These are phyloP conservation scores for Bipolaris victoriae DNA, from an alignment of 2,329 filamentous ascomycete species.

Conservation along the genomic window DNA sequence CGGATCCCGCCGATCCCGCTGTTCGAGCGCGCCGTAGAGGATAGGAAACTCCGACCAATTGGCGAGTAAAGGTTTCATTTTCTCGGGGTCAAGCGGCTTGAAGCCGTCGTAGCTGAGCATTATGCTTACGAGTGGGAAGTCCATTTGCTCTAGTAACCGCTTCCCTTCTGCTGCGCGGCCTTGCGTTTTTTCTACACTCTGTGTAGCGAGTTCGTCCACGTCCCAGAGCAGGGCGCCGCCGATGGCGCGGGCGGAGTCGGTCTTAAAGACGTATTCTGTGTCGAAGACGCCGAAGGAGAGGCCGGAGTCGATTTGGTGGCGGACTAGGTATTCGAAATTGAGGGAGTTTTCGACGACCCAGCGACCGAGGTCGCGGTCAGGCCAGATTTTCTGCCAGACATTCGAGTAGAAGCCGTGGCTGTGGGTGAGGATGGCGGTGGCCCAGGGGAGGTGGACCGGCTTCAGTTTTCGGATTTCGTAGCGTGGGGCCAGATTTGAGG, in stretches of 20 bases:
- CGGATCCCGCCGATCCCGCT: slow-evolving; percentile 31
- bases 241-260: slow-evolving; percentile 32
- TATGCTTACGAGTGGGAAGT: slow-evolving; percentile 50
- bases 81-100: slow-evolving; percentile 31
- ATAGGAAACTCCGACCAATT: slow-evolving; percentile 33
- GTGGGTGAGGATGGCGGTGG: slow-evolving; percentile 39
- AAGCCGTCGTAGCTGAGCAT: slow-evolving; percentile 45
- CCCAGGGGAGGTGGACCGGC: slow-evolving; percentile 38
- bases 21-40: slow-evolving; percentile 30
- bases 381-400: slow-evolving; percentile 38
- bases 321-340: slow-evolving; percentile 35
- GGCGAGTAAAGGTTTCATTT: slow-evolving; percentile 31
- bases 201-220: slow-evolving; percentile 12
- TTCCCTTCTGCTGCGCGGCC: slow-evolving; percentile 28
- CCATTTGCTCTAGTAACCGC: slow-evolving; percentile 44
- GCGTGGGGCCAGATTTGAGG: slow-evolving; percentile 35
- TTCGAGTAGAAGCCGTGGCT: slow-evolving; percentile 40
- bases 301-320: slow-evolving; percentile 44
- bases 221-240: slow-evolving; percentile 41
- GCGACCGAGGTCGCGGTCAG: slow-evolving; percentile 24
- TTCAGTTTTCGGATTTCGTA: slow-evolving; percentile 42
- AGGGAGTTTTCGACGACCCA: slow-evolving; percentile 16
- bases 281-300: slow-evolving; percentile 51
- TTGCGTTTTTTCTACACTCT: slow-evolving; percentile 22
- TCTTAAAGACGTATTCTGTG: slow-evolving; percentile 47